phyloP scores from a whole-genome alignment of 2,329 filamentous ascomycete genomes.

The Fusarium xylarioides region DNA sequence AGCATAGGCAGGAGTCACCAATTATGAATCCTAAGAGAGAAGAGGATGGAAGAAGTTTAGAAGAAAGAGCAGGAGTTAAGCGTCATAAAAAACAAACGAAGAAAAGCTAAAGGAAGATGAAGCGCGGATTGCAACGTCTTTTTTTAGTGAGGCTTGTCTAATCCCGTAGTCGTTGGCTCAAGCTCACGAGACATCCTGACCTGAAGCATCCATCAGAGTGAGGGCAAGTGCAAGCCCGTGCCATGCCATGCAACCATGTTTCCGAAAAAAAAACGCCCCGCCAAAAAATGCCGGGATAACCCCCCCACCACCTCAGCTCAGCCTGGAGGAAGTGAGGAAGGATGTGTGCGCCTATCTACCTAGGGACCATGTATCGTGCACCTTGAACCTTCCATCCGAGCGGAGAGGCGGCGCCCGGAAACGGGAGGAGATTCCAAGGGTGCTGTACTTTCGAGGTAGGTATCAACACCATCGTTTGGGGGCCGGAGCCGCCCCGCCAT shows the following conservation, averaged over 20 bases:
- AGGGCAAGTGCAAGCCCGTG: slow-evolving; percentile 4
- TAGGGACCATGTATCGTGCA: neutral
- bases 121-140: slow-evolving; percentile 17
- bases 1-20: slow-evolving; percentile 2
- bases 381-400: neutral
- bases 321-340: neutral
- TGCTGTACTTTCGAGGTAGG: neutral
- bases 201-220: slow-evolving; percentile 9
- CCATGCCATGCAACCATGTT: slow-evolving; percentile 24
- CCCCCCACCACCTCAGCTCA: slow-evolving; percentile 21
- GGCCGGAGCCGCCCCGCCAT: slow-evolving; percentile 35
- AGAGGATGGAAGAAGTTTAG: slow-evolving; percentile 5
- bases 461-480: neutral
- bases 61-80: neutral
- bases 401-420: neutral
- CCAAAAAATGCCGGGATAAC: slow-evolving; percentile 17
- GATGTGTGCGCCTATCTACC: neutral
- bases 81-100: slow-evolving; percentile 1
- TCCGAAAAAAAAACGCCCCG: slow-evolving; percentile 15
- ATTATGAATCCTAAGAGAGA: slow-evolving; percentile 12
- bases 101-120: neutral
- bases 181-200: slow-evolving; percentile 31
- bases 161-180: slow-evolving; percentile 14
- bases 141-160: slow-evolving; percentile 35
- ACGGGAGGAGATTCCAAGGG: neutral